Evolutionary conservation across 371 early-diverging fungal species (phyloP), one percentile per base, ranked within the genome.

Genomic region (Mucor velutinosus): DNA sequence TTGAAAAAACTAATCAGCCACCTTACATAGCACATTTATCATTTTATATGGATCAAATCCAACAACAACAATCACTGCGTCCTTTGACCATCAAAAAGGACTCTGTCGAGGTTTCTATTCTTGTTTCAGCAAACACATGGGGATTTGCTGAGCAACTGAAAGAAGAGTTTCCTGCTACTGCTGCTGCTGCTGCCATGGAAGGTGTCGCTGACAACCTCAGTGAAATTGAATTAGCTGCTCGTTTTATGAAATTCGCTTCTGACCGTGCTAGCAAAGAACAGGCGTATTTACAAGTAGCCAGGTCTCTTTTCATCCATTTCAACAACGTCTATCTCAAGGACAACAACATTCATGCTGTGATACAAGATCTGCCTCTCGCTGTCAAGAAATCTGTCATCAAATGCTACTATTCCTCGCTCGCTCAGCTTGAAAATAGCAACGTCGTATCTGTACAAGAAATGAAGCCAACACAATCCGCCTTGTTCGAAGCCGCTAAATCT

Each of bases 301-400:
- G 87, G 65, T 87, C 93, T 41, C 84, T 94, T 49, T 94, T 95
- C 71, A 66, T 85, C 62, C 89, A 93, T 76, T 90, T 96, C 67
- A 83, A 89, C 69, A 78, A 80, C 56, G 83, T 85, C 65, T 93
- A 91, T 78, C 87, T 94, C 71, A 85, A 87, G 76, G 83, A 87
- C 74, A 94, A 95, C 79, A 91, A 94, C 79, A 88, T 96, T 66
- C 97, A 96, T 75, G 90, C 90, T 8, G 90, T 91, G 70, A 86
- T 88, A 45, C 86, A 90, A 25, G 63, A 75, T 33, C 75, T 92
- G 30, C 59, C 80, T 47, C 76, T 84, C 68, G 88, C 87, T 64
- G 79, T 84, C 67, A 87, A 90, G 67, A 79, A 82, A 62, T 76
- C 83, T 39, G 87, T 93, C 27, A 86, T 95, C 74, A 87, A 88